phyloP scores from a whole-genome alignment of 495 filamentous ascomycete genomes.

The Talaromyces proteolyticus region DNA sequence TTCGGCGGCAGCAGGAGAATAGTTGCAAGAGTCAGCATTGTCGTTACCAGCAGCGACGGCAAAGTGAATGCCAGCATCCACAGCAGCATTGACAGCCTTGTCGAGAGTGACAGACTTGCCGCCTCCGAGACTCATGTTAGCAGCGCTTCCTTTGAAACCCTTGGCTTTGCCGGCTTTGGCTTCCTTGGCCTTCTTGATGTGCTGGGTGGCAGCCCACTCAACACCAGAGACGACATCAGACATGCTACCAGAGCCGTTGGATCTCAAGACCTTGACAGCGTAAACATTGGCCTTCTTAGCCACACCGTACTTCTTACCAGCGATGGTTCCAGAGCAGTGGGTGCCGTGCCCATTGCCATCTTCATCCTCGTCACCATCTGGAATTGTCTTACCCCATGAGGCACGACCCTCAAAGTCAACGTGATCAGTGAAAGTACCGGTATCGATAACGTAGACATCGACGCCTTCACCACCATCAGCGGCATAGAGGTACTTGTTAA shows the following conservation, averaged over 20 bases:
- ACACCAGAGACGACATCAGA: constrained; percentile 97
- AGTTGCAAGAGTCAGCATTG: constrained; percentile 97
- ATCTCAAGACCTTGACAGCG: constrained; percentile 96
- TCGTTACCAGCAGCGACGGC: constrained; percentile 98
- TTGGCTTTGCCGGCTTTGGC: constrained; percentile 79
- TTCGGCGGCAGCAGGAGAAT: constrained; percentile 92
- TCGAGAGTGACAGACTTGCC: constrained; percentile 91
- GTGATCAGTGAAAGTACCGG: constrained; percentile 87
- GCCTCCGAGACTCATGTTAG: constrained; percentile 98
- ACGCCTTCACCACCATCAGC: constrained; percentile 93
- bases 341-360: constrained; percentile 99
- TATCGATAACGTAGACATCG: constrained; percentile 98
- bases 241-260: constrained; percentile 98
- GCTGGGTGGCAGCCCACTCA: constrained; percentile 82
- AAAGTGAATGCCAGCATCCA: constrained; percentile 87
- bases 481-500: constrained; percentile 97
- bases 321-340: constrained; percentile 97
- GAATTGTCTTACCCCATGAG: constrained; percentile 94
- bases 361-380: constrained; percentile 69
- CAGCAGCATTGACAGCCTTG: constrained; percentile 88
- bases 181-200: constrained; percentile 64
- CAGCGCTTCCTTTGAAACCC: constrained; percentile 96
- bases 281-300: constrained; percentile 97
- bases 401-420: constrained; percentile 97
- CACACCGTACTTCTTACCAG: constrained; percentile 97